These are phyloP conservation scores for Coemansia sp. DNA, from an alignment of 192 early-diverging fungal genomes.

Conservation along the genomic window DNA sequence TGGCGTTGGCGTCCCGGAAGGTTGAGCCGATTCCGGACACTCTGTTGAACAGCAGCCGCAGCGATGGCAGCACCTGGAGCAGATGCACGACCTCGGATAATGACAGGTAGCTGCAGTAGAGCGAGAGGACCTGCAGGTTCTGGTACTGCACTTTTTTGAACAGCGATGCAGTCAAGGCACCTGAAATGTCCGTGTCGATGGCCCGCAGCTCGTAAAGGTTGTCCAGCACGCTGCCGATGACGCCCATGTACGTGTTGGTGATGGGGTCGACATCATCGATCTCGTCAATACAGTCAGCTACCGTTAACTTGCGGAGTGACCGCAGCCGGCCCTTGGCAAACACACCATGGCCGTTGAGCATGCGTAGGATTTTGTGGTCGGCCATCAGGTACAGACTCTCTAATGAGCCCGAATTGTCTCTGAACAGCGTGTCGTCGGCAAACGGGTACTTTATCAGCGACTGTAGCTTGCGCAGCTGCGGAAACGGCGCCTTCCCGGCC, in stretches of 20 bases:
- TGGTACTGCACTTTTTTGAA: not conserved
- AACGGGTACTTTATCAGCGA: not conserved
- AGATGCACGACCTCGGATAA: not conserved
- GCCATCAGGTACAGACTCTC: not conserved
- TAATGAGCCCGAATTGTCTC: not conserved
- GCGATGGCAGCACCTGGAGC: not conserved
- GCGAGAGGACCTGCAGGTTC: not conserved
- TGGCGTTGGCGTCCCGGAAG: not conserved
- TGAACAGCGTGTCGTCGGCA: conserved; percentile 1
- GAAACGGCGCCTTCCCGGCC: conserved; percentile 1
- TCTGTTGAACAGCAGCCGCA: not conserved
- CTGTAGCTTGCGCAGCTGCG: not conserved
- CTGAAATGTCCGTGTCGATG: not conserved
- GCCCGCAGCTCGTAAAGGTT: not conserved
- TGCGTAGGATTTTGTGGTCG: not conserved
- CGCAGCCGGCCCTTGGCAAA: not conserved
- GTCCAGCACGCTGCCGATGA: not conserved
- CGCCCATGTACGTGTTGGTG: not conserved
- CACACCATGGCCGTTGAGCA: not conserved
- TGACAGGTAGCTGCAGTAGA: not conserved
- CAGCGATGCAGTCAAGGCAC: not conserved
- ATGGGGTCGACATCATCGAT: not conserved
- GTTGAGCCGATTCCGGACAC: not conserved
- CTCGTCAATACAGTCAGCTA: not conserved
- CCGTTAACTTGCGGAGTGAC: not conserved